Percentiles rank a stretch among this genome's conserved stretches.
phyloP scores from a whole-genome alignment of 768 basidiomycete species.

The Mrakia blollopis region DNA sequence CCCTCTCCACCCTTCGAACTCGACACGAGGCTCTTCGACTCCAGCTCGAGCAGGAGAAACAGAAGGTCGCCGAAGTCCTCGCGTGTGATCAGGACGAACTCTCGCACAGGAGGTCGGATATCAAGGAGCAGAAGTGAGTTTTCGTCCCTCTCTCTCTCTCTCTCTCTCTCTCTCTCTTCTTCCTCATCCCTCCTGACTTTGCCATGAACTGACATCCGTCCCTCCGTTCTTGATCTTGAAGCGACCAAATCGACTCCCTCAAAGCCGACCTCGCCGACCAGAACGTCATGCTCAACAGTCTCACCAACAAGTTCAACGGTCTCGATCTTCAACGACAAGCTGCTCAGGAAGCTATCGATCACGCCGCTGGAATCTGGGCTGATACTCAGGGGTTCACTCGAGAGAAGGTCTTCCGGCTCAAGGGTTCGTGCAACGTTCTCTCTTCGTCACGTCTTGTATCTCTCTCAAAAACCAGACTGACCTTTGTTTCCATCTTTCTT shows the following conservation, averaged over 20 bases:
- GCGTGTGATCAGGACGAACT: conserved; percentile 31
- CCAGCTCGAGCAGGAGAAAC: conserved; percentile 41
- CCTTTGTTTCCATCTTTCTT: conserved; percentile 9
- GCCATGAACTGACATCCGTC: neutral
- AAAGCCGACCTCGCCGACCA: conserved; percentile 40
- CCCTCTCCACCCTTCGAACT: conserved; percentile 40
- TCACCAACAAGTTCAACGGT: conserved; percentile 39
- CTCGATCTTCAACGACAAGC: conserved; percentile 37
- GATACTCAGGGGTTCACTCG: conserved; percentile 40
- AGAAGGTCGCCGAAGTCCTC: conserved; percentile 37
- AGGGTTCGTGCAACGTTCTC: conserved; percentile 36
- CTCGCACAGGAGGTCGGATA: conserved; percentile 20
- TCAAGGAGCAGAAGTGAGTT: conserved; percentile 32
- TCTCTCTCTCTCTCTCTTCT: too few species aligned
- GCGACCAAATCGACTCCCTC: conserved; percentile 41
- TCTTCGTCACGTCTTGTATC: neutral
- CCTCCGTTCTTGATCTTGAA: conserved; percentile 11
- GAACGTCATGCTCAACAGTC: conserved; percentile 38
- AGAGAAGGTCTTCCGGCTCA: conserved; percentile 39
- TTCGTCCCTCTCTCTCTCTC: neutral
- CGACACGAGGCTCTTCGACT: conserved; percentile 38
- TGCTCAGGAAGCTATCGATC: conserved; percentile 37
- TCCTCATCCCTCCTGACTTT: too few species aligned
- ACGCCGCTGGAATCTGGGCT: conserved; percentile 40
- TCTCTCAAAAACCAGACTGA: too few species aligned